These are phyloP conservation scores for Paraglomus occultum DNA, from an alignment of 192 early-diverging fungal species.

Conservation along the genomic window DNA sequence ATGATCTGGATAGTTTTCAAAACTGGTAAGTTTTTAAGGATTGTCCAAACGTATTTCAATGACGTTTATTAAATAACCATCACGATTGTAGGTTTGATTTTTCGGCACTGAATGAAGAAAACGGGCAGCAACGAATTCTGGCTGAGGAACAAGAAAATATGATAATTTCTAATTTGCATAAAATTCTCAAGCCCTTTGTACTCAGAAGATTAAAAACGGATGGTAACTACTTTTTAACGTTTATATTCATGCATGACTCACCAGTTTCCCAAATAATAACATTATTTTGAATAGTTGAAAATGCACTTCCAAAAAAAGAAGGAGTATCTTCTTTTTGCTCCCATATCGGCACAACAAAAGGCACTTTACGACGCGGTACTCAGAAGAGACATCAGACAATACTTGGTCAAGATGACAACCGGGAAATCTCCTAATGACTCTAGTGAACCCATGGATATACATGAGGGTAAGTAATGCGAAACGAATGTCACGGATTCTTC, in stretches of 20 bases:
- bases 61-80: not conserved
- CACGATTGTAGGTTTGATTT: constrained; percentile 65
- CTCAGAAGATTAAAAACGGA: constrained; percentile 87
- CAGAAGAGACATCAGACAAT: constrained; percentile 57
- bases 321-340: constrained; percentile 82
- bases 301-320: constrained; percentile 86
- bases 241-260: not conserved
- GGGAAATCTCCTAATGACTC: constrained; percentile 3
- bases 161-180: constrained; percentile 80
- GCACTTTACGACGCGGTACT: constrained; percentile 70
- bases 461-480: not conserved
- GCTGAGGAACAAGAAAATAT: constrained; percentile 63
- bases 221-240: constrained; percentile 42
- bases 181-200: constrained; percentile 88
- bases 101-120: constrained; percentile 65
- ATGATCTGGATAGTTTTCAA: constrained; percentile 81
- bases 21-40: constrained; percentile 55
- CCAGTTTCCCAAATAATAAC: not conserved
- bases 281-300: constrained; percentile 65
- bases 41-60: not conserved
- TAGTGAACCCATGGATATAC: constrained; percentile 1
- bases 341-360: constrained; percentile 67
- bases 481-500: no score
- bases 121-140: constrained; percentile 61
- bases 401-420: constrained; percentile 51